Percentiles rank a stretch among this genome's conserved stretches.
phyloP scores from a whole-genome alignment of 169 alveolate species.

The Cryptosporidium sp. region DNA sequence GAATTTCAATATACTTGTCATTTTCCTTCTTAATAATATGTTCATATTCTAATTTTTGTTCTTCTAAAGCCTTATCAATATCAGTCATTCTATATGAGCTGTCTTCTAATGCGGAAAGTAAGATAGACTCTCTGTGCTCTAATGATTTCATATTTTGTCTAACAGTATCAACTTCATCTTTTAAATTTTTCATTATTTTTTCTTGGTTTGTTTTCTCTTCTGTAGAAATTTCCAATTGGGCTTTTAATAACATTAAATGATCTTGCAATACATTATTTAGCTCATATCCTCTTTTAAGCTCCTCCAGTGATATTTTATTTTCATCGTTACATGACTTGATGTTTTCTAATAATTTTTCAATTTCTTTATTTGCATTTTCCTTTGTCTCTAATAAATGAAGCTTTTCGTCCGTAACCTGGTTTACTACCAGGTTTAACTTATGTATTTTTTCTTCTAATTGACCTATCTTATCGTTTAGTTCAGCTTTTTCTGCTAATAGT shows the following conservation, averaged over 20 bases:
- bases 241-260: slow-evolving; percentile 53
- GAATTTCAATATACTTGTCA: slow-evolving; percentile 39
- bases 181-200: not conserved
- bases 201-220: slow-evolving; percentile 63
- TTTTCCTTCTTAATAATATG: slow-evolving; percentile 31
- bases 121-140: slow-evolving; percentile 65
- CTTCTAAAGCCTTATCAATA: slow-evolving; percentile 68
- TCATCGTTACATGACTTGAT: slow-evolving; percentile 67
- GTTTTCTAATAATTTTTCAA: slow-evolving; percentile 35
- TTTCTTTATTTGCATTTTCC: slow-evolving; percentile 29
- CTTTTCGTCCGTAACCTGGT: slow-evolving; percentile 68
- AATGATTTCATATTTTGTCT: slow-evolving; percentile 58
- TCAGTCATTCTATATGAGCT: slow-evolving; percentile 76
- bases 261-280: slow-evolving; percentile 57
- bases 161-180: slow-evolving; percentile 39
- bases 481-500: slow-evolving; percentile 14
- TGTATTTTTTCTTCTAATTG: slow-evolving; percentile 50
- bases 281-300: slow-evolving; percentile 64
- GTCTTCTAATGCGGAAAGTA: slow-evolving; percentile 66
- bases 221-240: slow-evolving; percentile 43
- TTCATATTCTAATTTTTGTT: slow-evolving; percentile 62
- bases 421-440: slow-evolving; percentile 47
- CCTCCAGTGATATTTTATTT: slow-evolving; percentile 55
- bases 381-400: slow-evolving; percentile 40
- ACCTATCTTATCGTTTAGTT: not conserved